Conservation (phyloP, 2,329 filamentous ascomycete species). For the Fusarium acutatum region DNA sequence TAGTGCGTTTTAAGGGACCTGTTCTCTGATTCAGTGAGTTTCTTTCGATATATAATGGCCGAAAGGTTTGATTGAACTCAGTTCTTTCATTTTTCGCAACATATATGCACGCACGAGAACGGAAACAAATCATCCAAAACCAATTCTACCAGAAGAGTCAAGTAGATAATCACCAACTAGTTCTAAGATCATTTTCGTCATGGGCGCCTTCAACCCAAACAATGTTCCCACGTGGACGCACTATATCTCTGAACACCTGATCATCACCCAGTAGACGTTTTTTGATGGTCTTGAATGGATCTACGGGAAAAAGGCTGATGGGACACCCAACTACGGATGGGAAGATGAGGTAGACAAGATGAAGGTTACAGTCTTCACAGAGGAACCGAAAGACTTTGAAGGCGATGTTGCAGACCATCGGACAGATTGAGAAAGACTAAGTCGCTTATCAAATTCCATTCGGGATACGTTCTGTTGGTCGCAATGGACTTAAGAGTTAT, state of each 20-base stretch:
- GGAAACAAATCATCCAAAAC: background rate
- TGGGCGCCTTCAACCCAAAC: background rate
- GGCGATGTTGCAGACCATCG: background rate
- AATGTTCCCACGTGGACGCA: background rate
- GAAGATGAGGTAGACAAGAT: background rate
- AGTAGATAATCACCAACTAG: background rate
- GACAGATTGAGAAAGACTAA: background rate
- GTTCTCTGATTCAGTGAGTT: background rate
- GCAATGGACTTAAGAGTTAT: fast-evolving
- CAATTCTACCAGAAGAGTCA: background rate
- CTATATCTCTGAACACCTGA: background rate
- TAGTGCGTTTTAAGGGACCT: fast-evolving
- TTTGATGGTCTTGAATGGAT: background rate
- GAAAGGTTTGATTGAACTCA: background rate
- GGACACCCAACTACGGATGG: background rate
- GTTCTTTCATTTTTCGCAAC: fast-evolving
- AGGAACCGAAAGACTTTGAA: background rate
- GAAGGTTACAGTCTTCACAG: background rate
- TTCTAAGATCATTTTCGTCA: background rate
- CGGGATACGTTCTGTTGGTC: background rate
- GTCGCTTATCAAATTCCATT: background rate
- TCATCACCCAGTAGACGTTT: background rate
- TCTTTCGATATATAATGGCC: background rate
- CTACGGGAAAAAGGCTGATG: background rate
- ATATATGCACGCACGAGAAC: background rate